Conservation (phyloP, 2,329 filamentous ascomycete species). For the Nectriaceae sp. region DNA sequence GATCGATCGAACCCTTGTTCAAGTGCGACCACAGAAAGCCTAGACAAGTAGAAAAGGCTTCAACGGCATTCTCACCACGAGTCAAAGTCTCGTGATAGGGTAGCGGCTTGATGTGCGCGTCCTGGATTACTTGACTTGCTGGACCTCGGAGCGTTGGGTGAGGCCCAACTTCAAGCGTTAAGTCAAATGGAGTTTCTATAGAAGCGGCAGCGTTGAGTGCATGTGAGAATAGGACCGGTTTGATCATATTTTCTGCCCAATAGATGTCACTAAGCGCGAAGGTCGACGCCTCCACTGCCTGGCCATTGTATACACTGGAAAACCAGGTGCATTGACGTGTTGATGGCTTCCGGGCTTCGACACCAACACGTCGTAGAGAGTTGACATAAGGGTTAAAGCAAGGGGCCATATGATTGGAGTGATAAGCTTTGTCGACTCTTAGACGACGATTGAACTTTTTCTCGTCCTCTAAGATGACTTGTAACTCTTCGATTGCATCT, state of each 20-base stretch:
- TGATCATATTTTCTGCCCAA: conserved; percentile 40
- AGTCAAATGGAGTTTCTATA: not conserved
- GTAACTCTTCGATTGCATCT: not conserved
- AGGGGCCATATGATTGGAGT: conserved; percentile 45
- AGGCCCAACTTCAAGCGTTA: conserved; percentile 32
- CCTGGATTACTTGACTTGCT: conserved; percentile 19
- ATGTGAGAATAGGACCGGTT: conserved; percentile 37
- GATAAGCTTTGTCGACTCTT: conserved; percentile 42
- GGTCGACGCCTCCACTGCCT: not conserved
- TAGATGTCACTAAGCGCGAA: conserved; percentile 23
- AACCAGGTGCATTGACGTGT: not conserved
- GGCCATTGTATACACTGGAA: not conserved
- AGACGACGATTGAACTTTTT: conserved; percentile 17
- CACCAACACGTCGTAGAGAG: too few species aligned
- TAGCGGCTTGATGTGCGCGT: not conserved
- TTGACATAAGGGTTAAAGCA: too few species aligned
- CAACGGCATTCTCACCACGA: conserved; percentile 34
- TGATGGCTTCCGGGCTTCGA: too few species aligned
- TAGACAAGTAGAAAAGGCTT: conserved; percentile 34
- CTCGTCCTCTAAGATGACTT: not conserved
- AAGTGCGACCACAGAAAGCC: conserved; percentile 42
- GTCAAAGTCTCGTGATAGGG: not conserved
- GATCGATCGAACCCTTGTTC: conserved; percentile 36
- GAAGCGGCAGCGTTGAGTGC: conserved; percentile 23
- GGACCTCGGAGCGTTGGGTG: conserved; percentile 26